phyloP scores from a whole-genome alignment of 768 basidiomycete genomes.

The Tricholoma matsutake region DNA sequence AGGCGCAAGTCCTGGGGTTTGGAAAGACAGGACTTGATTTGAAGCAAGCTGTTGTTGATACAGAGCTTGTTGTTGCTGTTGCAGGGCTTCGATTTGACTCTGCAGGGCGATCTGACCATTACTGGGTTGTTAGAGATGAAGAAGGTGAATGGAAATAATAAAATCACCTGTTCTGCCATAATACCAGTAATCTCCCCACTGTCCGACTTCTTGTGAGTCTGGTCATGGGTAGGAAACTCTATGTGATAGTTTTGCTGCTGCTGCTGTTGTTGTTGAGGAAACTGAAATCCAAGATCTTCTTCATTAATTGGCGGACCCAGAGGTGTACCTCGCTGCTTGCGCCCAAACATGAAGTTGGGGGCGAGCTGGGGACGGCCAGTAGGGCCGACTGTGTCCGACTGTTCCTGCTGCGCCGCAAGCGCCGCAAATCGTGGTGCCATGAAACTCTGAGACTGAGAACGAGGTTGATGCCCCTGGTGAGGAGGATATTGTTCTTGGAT shows the following conservation, averaged over 20 bases:
- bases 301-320: conserved; percentile 76
- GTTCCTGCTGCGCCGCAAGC: conserved; percentile 71
- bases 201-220: conserved; percentile 54
- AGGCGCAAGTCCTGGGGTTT: conserved; percentile 71
- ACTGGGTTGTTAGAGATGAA: conserved; percentile 3
- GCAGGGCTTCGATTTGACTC: conserved; percentile 85
- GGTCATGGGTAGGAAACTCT: conserved; percentile 30
- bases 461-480: conserved; percentile 59
- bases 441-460: conserved; percentile 80
- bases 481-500: conserved; percentile 57
- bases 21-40: conserved; percentile 78
- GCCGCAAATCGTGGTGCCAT: conserved; percentile 87
- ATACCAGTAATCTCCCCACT: conserved; percentile 81
- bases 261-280: conserved; percentile 51
- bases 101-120: conserved; percentile 74
- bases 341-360: conserved; percentile 89
- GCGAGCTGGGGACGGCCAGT: conserved; percentile 86
- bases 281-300: conserved; percentile 80
- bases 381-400: conserved; percentile 59
- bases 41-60: conserved; percentile 90
- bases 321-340: conserved; percentile 48
- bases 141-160: conserved; percentile 5
- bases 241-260: conserved; percentile 14
- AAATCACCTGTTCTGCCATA: conserved; percentile 92
- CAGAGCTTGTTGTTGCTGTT: conserved; percentile 87